Base-by-base conservation (phyloP, 768 basidiomycete species). In the Lactifluus hygrophoroides region DNA sequence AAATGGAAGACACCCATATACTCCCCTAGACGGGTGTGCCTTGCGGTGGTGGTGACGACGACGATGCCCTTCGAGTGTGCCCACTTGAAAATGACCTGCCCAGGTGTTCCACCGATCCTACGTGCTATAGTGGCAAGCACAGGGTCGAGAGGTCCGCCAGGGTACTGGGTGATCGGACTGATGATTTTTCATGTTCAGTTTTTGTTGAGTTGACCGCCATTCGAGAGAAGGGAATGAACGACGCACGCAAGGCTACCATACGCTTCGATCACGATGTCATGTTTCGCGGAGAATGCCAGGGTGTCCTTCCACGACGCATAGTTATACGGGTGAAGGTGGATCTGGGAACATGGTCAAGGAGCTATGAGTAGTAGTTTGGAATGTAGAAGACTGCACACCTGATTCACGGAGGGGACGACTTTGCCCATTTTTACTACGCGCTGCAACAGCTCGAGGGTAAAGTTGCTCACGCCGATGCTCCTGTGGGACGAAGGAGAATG, bases 391-490 rank as follows among this genome's bases (percentile, higher is more conserved):
- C 16, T 16, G 64, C 60, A 3, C n/a, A 82, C 86, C 73, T 90
- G 87, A 66, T 90, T 88, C 40, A 85, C 85, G 1, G 80, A 83
- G 3, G 87, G 88, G 37, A 76, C 80, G 63, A 84, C 69, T 35
- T 70, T 73, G 0, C 83, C 82, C 0, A 69, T 66, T 63, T 77
- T 78, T 52, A 82, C 53, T 3, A 88, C 60, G 3, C 68, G 68
- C 64, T 85, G 72, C 17, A 90, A 73, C 48, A 83, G 70, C 1
- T 73, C 67, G 32, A 85, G 61, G 4, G 66, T 67, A 68, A 84
- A 88, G 69, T 89, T 89, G 71, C 82, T 83, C 54, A 90, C 84
- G 17, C 86, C 86, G 53, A 86, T 85, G 67, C 80, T 85, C 77
- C 84, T 86, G 56, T 21, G 17, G 21, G n/a, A n/a, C n/a, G n/a